These are phyloP conservation scores for Phialocephala subalpina DNA, from an alignment of 2,329 filamentous ascomycete species.

Conservation along the genomic window DNA sequence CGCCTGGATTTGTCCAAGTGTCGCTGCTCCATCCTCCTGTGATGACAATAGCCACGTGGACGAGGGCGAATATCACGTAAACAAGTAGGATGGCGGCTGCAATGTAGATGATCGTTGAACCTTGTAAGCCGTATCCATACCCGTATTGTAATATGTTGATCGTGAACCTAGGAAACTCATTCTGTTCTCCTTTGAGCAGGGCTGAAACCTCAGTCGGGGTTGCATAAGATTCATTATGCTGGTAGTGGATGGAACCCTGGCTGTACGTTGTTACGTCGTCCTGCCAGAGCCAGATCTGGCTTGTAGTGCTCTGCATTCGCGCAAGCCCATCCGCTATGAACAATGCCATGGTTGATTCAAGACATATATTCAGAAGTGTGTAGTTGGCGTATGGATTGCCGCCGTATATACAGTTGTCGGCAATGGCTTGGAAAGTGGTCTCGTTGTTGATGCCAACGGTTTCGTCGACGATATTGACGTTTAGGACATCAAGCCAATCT, in stretches of 20 bases:
- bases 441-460: too few relatives aligned
- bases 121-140: background rate
- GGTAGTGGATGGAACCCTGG: background rate
- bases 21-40: conserved; percentile 12
- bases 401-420: background rate
- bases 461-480: background rate
- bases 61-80: background rate
- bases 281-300: background rate
- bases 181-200: background rate
- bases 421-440: background rate
- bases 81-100: background rate
- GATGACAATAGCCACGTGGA: background rate
- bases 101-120: background rate
- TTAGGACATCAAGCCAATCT: background rate
- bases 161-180: background rate
- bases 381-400: background rate
- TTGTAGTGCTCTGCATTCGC: background rate
- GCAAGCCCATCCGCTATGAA: background rate
- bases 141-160: background rate
- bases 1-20: background rate
- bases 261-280: background rate
- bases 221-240: background rate
- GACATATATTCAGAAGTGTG: background rate
- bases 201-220: background rate
- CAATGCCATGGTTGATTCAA: background rate